These are phyloP conservation scores for Candida easanensis DNA, from an alignment of 805 yeast genomes.

Conservation along the genomic window DNA sequence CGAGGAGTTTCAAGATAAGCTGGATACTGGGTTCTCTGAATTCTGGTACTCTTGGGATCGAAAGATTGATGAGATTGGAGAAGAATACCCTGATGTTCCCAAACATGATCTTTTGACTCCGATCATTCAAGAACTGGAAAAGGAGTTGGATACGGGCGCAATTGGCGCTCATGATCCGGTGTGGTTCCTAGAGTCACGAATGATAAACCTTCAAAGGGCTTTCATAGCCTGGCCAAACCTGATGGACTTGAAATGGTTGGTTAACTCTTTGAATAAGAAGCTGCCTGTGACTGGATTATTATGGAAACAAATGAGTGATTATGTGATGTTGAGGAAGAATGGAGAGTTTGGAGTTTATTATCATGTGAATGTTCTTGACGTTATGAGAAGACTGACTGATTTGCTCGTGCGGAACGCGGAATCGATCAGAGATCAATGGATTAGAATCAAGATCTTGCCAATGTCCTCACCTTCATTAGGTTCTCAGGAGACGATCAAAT, in stretches of 20 bases:
- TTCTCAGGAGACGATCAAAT: too few species aligned
- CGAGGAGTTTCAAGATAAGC: constrained; percentile 1
- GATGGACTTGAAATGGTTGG: constrained; percentile 1
- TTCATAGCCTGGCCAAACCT: constrained; percentile 7
- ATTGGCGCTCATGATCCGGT: constrained; percentile 5
- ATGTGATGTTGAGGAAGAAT: constrained; percentile 2
- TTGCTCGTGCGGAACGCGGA: constrained; percentile 3
- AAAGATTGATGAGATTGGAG: constrained; percentile 1
- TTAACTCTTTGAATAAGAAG: constrained; percentile 1
- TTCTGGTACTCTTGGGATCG: constrained; percentile 7
- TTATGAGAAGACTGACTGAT: constrained; percentile 1
- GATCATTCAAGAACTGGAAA: background rate
- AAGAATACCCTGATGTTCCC: background rate
- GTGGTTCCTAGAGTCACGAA: constrained; percentile 5
- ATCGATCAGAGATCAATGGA: constrained; percentile 2
- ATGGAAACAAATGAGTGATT: constrained; percentile 3
- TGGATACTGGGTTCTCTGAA: constrained; percentile 3
- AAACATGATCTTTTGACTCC: background rate
- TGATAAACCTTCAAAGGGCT: constrained; percentile 1
- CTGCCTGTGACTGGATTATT: constrained; percentile 2
- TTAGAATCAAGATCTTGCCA: constrained; percentile 1
- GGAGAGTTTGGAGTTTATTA: constrained; percentile 8
- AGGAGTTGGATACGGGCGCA: background rate
- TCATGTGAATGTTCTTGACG: constrained; percentile 4
- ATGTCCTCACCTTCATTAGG: too few species aligned